Evolutionary conservation across 352 stramenopile genomes (phyloP), one percentile per base, ranked within the genome.

Genomic region (Globisporangium paroecandrum): DNA sequence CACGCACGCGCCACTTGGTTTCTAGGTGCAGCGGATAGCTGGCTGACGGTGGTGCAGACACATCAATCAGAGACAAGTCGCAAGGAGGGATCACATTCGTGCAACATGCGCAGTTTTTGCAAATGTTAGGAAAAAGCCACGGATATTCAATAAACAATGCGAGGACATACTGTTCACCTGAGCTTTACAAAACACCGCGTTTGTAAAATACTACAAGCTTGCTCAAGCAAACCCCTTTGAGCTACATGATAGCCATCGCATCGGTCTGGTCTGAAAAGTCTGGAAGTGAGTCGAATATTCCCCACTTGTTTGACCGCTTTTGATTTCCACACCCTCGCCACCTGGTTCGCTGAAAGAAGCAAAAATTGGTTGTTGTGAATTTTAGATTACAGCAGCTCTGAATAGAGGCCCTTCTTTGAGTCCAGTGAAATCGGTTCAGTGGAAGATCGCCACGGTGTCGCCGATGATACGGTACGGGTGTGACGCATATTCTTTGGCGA

Each of bases 351-450:
- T 38, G 32, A 12, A 38, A 38, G 32, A 12, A 38, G 32, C 32
- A 38, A 38, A 38, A 38, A 10, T 38, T 38, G 32, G 32, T 12
- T 38, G 32, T 9, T 36, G 32, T 12, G 8, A 38, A 38, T 38
- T 38, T 38, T 38, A 38, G 32, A 24, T 22, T 0, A 43, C 8
- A 24, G 8, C n/a, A 32, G 24, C 24, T 18, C 27, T 15, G 12
- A 69, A 69, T 60, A 69, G 43, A 38, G 36, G 56, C 32, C 8
- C 4, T 1, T 47, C 25, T 60, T 61, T 64, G 65, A 38, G 57
- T 43, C 47, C 65, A 70, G 58, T 70, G 65, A 65, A 66, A 70
- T 66, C 65, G 58, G 65, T 66, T 70, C 65, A 70, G 65, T 20
- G 9, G n/a, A 58, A 49, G 57, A 65, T 69, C 46, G 57, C 58